Evolutionary conservation across 2,329 filamentous ascomycete genomes (phyloP).

Genomic region (Hirsutella minnesotensis): DNA sequence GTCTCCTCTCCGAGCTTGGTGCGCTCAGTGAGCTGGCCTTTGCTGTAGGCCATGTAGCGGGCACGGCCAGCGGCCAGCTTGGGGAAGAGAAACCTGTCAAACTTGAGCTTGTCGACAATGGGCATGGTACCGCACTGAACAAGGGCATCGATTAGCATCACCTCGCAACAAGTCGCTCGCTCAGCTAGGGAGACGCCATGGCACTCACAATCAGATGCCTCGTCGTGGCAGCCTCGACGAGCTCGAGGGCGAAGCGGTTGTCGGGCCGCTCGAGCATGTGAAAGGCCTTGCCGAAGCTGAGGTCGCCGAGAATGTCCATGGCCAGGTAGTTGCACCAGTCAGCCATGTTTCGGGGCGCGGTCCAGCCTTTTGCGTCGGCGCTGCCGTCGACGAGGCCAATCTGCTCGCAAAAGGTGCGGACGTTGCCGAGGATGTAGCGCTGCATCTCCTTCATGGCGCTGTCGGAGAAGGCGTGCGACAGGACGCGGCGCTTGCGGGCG

Average conservation of each 20-base stretch:
- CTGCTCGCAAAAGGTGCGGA: slow-evolving; percentile 53
- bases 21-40: slow-evolving; percentile 52
- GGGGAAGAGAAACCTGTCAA: slow-evolving; percentile 58
- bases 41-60: slow-evolving; percentile 61
- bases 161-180: no score
- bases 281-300: slow-evolving; percentile 51
- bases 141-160: not conserved
- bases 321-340: slow-evolving; percentile 51
- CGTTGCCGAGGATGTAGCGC: slow-evolving; percentile 51
- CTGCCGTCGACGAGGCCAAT: slow-evolving; percentile 31
- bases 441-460: slow-evolving; percentile 56
- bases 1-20: slow-evolving; percentile 54
- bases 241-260: slow-evolving; percentile 53
- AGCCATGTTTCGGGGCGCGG: slow-evolving; percentile 46
- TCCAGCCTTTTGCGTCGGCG: slow-evolving; percentile 44
- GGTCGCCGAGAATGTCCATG: slow-evolving; percentile 50
- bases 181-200: no score
- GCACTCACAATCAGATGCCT: slow-evolving; percentile 53
- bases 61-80: slow-evolving; percentile 54
- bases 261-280: slow-evolving; percentile 47
- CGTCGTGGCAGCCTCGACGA: slow-evolving; percentile 57
- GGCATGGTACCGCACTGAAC: slow-evolving; percentile 59
- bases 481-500: slow-evolving; percentile 57
- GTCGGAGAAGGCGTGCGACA: slow-evolving; percentile 62
- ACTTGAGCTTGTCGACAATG: slow-evolving; percentile 49